phyloP scores from a whole-genome alignment of 805 yeast species.

The Hanseniaspora occidentalis region DNA sequence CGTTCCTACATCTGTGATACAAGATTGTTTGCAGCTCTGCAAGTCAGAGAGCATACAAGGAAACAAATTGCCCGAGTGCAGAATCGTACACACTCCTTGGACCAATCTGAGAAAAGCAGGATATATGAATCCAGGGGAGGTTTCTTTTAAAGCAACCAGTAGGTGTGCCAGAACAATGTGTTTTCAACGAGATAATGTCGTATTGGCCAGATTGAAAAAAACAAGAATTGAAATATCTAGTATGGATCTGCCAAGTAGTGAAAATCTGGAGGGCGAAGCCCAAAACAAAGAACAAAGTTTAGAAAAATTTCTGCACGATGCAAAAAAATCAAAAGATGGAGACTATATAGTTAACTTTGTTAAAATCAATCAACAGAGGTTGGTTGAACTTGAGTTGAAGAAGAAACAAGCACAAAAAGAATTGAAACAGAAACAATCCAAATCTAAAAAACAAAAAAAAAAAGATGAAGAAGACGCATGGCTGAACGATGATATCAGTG shows the following conservation, averaged over 20 bases:
- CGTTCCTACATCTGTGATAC: constrained; percentile 40
- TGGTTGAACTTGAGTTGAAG: constrained; percentile 15
- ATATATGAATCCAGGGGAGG: constrained; percentile 70
- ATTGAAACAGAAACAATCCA: constrained; percentile 6
- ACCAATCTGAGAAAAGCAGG: constrained; percentile 53
- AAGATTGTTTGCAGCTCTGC: constrained; percentile 56
- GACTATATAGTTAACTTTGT: constrained; percentile 14
- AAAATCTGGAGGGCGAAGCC: neutral
- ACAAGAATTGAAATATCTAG: constrained; percentile 43
- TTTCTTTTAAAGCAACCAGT: constrained; percentile 51
- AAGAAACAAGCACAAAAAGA: constrained; percentile 13
- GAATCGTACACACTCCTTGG: constrained; percentile 65
- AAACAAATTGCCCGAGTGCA: constrained; percentile 52
- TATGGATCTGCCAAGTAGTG: constrained; percentile 6
- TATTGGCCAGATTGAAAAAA: constrained; percentile 50
- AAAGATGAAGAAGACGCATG: constrained; percentile 3
- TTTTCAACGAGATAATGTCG: constrained; percentile 41
- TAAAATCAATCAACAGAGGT: constrained; percentile 9
- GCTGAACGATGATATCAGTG: neutral
- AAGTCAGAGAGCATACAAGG: constrained; percentile 71
- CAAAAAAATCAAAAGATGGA: constrained; percentile 21
- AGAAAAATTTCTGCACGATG: constrained; percentile 17
- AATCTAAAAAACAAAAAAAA: constrained; percentile 4
- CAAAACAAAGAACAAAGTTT: constrained; percentile 3
- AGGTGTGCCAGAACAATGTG: constrained; percentile 41